A percentile compares a stretch with the other conserved stretches of the same genome.
phyloP scores from a whole-genome alignment of 2,329 filamentous ascomycete genomes.

The Thelonectria discophora region DNA sequence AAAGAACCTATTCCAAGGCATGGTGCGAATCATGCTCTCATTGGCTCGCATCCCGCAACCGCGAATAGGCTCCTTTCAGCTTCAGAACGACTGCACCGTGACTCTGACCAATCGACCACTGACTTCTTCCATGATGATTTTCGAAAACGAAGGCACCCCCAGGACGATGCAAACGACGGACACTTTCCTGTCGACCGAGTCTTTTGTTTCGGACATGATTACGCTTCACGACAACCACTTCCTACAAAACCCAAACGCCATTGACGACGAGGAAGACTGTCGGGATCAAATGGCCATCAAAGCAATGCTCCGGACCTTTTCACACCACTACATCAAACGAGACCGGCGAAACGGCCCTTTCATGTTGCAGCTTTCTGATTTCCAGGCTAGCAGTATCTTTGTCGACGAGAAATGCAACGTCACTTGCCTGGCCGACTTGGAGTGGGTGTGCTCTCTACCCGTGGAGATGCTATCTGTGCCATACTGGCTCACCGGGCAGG shows the following conservation, averaged over 20 bases:
- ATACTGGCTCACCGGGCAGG: conserved; percentile 36
- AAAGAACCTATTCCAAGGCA: conserved; percentile 28
- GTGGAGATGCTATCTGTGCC: conserved; percentile 30
- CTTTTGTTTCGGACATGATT: background rate
- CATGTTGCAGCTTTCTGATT: conserved; percentile 43
- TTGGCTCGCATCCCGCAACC: conserved; percentile 32
- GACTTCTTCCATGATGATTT: conserved; percentile 28
- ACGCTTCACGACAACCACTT: conserved; percentile 33
- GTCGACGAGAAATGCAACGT: conserved; percentile 50
- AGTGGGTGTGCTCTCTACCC: conserved; percentile 46
- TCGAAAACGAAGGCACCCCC: conserved; percentile 46
- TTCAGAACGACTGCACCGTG: conserved; percentile 41
- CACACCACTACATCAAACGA: conserved; percentile 39
- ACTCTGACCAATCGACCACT: conserved; percentile 41
- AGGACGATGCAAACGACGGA: conserved; percentile 40
- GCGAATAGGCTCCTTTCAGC: conserved; percentile 35
- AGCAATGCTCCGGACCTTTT: conserved; percentile 35
- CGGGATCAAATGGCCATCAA: conserved; percentile 41
- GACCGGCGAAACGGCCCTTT: conserved; percentile 42
- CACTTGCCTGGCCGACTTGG: conserved; percentile 46
- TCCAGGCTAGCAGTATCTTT: conserved; percentile 48
- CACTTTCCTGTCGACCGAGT: background rate
- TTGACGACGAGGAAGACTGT: conserved; percentile 39
- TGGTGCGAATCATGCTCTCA: conserved; percentile 35
- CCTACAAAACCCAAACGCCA: conserved; percentile 38